phyloP scores from a whole-genome alignment of 176 grass and related monocot genomes.

The Juncus effusus region DNA sequence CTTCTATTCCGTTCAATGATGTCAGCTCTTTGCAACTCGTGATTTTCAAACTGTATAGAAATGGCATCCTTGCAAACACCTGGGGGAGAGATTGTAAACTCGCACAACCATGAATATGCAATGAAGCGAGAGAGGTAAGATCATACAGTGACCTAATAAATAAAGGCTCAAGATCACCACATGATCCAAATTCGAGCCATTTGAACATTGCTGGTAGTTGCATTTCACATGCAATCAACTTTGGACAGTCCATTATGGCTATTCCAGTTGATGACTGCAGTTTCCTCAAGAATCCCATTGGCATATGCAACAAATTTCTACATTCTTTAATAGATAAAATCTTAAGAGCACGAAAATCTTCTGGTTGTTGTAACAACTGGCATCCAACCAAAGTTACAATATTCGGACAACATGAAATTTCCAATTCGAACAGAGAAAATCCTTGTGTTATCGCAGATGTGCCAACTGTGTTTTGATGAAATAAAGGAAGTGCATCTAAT shows the following conservation, averaged over 20 bases:
- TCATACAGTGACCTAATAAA: background rate
- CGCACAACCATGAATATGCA: background rate
- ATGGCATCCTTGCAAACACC: conserved; percentile 14
- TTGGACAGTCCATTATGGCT: background rate
- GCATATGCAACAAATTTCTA: conserved; percentile 25
- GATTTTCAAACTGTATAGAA: background rate
- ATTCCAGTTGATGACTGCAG: too few species aligned
- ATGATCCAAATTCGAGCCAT: background rate
- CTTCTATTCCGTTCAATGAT: conserved; percentile 25
- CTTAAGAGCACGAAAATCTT: background rate
- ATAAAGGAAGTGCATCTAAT: conserved; percentile 21
- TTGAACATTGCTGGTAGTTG: background rate
- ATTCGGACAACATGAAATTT: too few species aligned
- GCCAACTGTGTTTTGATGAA: conserved; percentile 1
- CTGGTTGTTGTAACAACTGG: too few species aligned
- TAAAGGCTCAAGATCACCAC: background rate
- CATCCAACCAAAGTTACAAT: too few species aligned
- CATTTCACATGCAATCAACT: background rate
- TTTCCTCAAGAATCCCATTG: background rate
- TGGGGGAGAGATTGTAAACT: conserved; percentile 13
- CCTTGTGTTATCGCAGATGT: background rate
- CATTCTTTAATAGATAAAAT: background rate
- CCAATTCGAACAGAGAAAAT: background rate
- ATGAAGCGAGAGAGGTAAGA: conserved; percentile 10
- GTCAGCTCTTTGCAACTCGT: background rate